These are phyloP conservation scores for Diutina pseudorugosa DNA, from an alignment of 1,139 yeast genomes.

Conservation along the genomic window DNA sequence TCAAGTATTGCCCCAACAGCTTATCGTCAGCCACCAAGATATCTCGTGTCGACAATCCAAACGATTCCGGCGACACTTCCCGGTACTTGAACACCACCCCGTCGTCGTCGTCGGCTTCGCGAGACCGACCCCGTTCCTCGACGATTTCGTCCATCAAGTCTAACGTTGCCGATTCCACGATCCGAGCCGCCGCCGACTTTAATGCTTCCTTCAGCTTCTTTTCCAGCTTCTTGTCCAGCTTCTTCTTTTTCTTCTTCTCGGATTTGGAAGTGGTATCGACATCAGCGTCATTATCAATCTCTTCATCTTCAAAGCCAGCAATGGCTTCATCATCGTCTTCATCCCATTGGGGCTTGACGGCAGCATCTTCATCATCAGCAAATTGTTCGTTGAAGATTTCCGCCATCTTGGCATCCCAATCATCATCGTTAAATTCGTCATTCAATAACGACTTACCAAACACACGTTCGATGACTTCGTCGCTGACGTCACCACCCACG, in stretches of 20 bases:
- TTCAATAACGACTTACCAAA: slow-evolving; percentile 67
- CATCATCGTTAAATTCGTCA: slow-evolving; percentile 82
- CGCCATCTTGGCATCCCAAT: slow-evolving; percentile 85
- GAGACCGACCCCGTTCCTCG: slow-evolving; percentile 35
- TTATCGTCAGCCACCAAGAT: slow-evolving; percentile 83
- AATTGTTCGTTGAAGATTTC: slow-evolving; percentile 78
- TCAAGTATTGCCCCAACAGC: slow-evolving; percentile 71
- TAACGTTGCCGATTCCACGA: slow-evolving; percentile 77
- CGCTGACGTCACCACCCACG: slow-evolving; percentile 65
- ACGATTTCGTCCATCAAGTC: slow-evolving; percentile 85
- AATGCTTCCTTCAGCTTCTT: slow-evolving; percentile 14
- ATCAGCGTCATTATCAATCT: slow-evolving; percentile 23
- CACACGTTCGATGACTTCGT: slow-evolving; percentile 48
- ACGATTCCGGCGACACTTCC: slow-evolving; percentile 91
- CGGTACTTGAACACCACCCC: slow-evolving; percentile 57
- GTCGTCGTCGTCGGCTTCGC: slow-evolving; percentile 22
- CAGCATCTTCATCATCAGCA: slow-evolving; percentile 36
- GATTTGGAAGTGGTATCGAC: slow-evolving; percentile 12
- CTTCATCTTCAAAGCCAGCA: slow-evolving; percentile 36
- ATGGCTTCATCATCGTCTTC: slow-evolving; percentile 35
- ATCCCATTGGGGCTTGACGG: neutral
- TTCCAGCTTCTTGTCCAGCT: neutral
- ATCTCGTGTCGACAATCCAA: slow-evolving; percentile 78
- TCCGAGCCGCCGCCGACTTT: slow-evolving; percentile 56
- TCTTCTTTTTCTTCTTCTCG: neutral